Conservation (phyloP, 192 early-diverging fungal species). For the Coemansia sp. region DNA sequence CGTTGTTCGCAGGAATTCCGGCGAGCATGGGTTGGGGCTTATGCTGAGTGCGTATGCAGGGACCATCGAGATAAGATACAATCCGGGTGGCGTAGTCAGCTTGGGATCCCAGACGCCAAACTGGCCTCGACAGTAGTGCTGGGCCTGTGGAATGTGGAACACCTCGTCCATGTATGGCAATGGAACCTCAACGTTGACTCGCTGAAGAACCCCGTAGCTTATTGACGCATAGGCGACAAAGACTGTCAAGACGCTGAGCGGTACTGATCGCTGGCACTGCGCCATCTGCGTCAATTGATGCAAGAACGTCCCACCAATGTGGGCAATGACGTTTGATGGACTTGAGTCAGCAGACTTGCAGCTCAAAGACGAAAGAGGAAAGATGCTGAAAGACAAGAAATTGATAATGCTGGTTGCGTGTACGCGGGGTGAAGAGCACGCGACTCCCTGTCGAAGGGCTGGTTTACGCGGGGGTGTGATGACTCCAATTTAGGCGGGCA, state of each 20-base stretch:
- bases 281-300: neutral
- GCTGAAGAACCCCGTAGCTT: slow-evolving; percentile 33
- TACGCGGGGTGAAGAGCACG: neutral
- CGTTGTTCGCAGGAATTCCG: slow-evolving; percentile 57
- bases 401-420: neutral
- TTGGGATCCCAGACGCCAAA: slow-evolving; percentile 87
- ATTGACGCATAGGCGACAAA: slow-evolving; percentile 33
- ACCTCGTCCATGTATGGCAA: slow-evolving; percentile 79
- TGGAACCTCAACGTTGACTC: slow-evolving; percentile 18
- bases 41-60: neutral
- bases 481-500: slow-evolving; percentile 1
- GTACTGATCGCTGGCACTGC: neutral
- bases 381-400: neutral
- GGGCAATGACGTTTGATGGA: neutral
- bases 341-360: slow-evolving; percentile 1
- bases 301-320: neutral
- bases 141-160: slow-evolving; percentile 92
- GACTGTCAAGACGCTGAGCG: neutral
- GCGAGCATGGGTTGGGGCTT: slow-evolving; percentile 34
- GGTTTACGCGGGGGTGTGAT: neutral
- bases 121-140: slow-evolving; percentile 74
- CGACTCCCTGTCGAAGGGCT: neutral
- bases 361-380: neutral
- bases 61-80: slow-evolving; percentile 63
- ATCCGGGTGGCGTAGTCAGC: slow-evolving; percentile 95